Evolutionary conservation across 495 filamentous ascomycete species (phyloP), one percentile per base, ranked within the genome.

Genomic region (Annulohypoxylon stygium): DNA sequence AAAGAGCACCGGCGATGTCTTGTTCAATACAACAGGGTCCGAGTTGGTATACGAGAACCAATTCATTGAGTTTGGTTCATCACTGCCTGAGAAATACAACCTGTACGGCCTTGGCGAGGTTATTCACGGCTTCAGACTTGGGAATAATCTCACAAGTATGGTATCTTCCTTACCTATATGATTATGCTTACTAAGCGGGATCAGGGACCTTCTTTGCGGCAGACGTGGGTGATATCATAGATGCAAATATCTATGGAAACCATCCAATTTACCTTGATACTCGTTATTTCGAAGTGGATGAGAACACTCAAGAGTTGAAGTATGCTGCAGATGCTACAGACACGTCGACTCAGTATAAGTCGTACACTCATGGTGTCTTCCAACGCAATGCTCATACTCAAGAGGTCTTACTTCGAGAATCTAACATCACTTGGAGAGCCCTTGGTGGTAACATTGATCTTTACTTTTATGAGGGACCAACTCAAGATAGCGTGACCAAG

Each of bases 191-290:
- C 59, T 50, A 47, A 55, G 10, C 4, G 12, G 3, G 16, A 14
- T n/a, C 16, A 68, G 84, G 90, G 36, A 94, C 92, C 3, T 84
- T 93, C 63, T 94, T 88, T 65, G 89, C 90, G 11, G 90, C 92
- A 2, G 93, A 96, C 77, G 85, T 86, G 58, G 85, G 84, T 3
- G 86, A 92, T 65, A 88, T 87, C 8, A 79, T 88, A 8, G 87
- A 91, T 60, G 88, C 86, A 8, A 97, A 97, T 73, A 82, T 97
- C 30, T 97, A 97, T 76, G 92, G 93, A 8, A 88, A 83, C 53
- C 94, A 97, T 76, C 92, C 94, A 0, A 84, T 97, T 20, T 97
- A 97, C 81, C 88, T 92, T 45, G 94, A 97, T 67, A 92, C 94
- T 73, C 88, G 94, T n/a, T 86, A 86, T 37, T 83, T 89, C 76